Base-by-base conservation (phyloP, 306 rosid species). In the Malus asiatica region DNA sequence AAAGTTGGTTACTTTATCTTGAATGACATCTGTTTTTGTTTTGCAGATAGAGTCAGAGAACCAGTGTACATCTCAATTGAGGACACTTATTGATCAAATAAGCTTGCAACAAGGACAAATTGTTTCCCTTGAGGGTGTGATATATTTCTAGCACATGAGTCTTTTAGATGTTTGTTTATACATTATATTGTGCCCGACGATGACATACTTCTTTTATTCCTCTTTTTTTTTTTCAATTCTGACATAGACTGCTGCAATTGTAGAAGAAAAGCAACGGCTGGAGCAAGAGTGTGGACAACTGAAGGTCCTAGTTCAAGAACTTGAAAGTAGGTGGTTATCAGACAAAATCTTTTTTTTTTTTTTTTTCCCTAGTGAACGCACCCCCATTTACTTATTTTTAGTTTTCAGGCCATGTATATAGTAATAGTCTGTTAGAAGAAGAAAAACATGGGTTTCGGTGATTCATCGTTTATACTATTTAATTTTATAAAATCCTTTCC, bases 51-150 rank as follows among this genome's bases (percentile, higher is more conserved):
- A 92, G 78, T 89, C 95, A 25, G 97, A 92, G 89, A 85, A 83
- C 77, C 93, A 79, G 22, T 95, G 98, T 83, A 90, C 96, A 63
- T 85, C 77, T 76, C 92, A 92, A 69, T 84, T 77, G 85, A 83
- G 92, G 73, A 89, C 89, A 45, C 84, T 95, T 65, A 95, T 92
- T 70, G 95, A 92, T 76, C 94, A 89, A 83, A 92, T 95, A 81
- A 92, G 97, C 83, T 80, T 78, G 95, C 96, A 95, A 73, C 95
- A 90, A 83, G 97, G 91, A 71, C 93, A 87, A 44, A 80, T 92
- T 83, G 88, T 90, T 51, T 75, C 84, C 86, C 68, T 92, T 25
- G 89, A 92, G 80, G 98, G 98, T 94, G 63, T 55, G 68, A 63
- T 78, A 20, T 80, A 57, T 58, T 16, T 68, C 60, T 63, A 22